Percentiles rank a stretch among this genome's conserved stretches.
Evolutionary conservation across 768 basidiomycete genomes (phyloP).

Genomic region (Pisolithus albus): DNA sequence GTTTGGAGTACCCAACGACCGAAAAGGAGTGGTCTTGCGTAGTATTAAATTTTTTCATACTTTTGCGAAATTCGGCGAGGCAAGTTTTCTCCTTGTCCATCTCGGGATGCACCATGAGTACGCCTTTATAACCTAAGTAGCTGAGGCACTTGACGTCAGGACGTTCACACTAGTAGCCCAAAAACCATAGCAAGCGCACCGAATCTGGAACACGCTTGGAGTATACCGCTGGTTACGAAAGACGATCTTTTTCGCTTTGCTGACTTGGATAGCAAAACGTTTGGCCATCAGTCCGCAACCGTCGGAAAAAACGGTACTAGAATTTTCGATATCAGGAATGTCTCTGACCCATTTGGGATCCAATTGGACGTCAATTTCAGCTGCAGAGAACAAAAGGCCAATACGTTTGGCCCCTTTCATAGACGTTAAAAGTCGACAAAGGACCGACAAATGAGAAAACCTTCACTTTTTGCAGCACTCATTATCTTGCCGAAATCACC

Average conservation of each 20-base stretch:
- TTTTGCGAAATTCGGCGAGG: constrained; percentile 53
- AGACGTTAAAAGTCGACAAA: background rate
- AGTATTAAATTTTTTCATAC: constrained; percentile 65
- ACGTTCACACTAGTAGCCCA: background rate
- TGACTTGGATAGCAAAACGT: constrained; percentile 44
- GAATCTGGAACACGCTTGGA: constrained; percentile 56
- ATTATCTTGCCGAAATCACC: constrained; percentile 57
- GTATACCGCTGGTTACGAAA: constrained; percentile 53
- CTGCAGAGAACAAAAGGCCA: constrained; percentile 58
- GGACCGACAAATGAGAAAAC: background rate
- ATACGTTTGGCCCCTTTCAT: constrained; percentile 59
- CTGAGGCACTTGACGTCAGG: constrained; percentile 24
- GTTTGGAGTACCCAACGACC: constrained; percentile 56
- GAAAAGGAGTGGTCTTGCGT: constrained; percentile 55
- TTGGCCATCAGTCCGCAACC: constrained; percentile 61
- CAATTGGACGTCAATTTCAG: constrained; percentile 50
- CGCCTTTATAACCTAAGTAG: constrained; percentile 68
- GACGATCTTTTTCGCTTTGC: constrained; percentile 46
- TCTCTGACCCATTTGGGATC: constrained; percentile 45
- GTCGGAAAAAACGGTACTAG: constrained; percentile 59
- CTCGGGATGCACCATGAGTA: constrained; percentile 59
- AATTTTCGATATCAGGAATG: constrained; percentile 51
- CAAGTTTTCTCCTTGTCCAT: constrained; percentile 42
- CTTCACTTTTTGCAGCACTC: constrained; percentile 57
- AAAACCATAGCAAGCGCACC: constrained; percentile 28